phyloP scores from a whole-genome alignment of 208 protist genomes.

The Acanthamoeba triangularis region DNA sequence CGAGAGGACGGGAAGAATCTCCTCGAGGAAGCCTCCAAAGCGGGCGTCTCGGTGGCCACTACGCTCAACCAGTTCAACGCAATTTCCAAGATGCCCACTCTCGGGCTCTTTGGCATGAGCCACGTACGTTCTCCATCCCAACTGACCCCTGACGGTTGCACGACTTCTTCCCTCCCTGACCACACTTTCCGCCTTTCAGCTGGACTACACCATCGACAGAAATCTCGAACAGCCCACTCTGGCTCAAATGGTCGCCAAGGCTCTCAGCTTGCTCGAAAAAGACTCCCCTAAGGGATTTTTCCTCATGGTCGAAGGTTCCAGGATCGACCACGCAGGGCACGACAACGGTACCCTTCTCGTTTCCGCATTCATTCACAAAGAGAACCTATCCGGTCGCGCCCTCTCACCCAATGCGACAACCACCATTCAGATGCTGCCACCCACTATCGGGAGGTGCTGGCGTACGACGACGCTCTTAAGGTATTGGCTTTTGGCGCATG shows the following conservation, averaged over 20 bases:
- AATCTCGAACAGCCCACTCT: conserved; percentile 77
- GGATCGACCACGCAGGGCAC: conserved; percentile 85
- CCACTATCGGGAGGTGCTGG: conserved; percentile 79
- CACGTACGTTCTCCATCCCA: conserved; percentile 22
- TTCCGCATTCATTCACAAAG: background rate
- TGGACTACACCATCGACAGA: conserved; percentile 85
- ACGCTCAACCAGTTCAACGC: conserved; percentile 16
- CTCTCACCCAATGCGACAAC: background rate
- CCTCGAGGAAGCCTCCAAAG: background rate
- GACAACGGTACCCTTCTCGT: conserved; percentile 79
- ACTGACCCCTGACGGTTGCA: no score
- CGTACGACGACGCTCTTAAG: conserved; percentile 81
- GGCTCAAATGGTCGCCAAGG: conserved; percentile 82
- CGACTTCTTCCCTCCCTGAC: background rate
- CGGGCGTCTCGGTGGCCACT: background rate
- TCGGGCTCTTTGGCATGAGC: conserved; percentile 77
- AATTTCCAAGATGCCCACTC: conserved; percentile 43
- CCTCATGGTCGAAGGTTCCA: conserved; percentile 85
- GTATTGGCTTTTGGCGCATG: background rate
- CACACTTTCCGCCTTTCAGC: background rate
- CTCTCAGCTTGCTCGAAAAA: conserved; percentile 78
- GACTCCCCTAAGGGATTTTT: conserved; percentile 83
- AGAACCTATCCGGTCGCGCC: background rate
- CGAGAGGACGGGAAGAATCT: conserved; percentile 36
- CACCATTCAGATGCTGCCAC: conserved; percentile 9